Evolutionary conservation across 2,329 filamentous ascomycete species (phyloP).

Genomic region (Davidsoniella eucalypti): DNA sequence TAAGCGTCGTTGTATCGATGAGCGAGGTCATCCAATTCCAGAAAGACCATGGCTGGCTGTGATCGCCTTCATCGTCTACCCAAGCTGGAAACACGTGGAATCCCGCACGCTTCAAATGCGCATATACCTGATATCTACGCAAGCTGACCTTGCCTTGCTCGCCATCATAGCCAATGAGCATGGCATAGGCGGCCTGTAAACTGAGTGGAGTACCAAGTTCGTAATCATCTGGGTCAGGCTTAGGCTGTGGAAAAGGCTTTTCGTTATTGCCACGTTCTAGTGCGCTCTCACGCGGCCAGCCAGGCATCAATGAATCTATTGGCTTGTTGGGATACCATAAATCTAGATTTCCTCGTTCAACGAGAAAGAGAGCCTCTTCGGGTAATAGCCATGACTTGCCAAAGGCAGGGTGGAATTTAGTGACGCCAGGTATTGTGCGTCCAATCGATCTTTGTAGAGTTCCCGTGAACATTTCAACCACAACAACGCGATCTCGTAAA

Average conservation of each 20-base stretch:
- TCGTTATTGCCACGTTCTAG: conserved; percentile 16
- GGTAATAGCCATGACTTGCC: conserved; percentile 69
- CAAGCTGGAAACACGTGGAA: conserved; percentile 65
- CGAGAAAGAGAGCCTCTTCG: conserved; percentile 76
- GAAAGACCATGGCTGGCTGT: conserved; percentile 19
- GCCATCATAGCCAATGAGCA: conserved; percentile 57
- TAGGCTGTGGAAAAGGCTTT: conserved; percentile 14
- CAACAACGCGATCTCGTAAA: conserved; percentile 38
- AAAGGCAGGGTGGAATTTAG: conserved; percentile 33
- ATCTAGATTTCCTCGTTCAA: conserved; percentile 78
- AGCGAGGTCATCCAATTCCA: conserved; percentile 40
- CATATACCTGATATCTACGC: conserved; percentile 77
- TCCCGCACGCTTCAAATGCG: conserved; percentile 65
- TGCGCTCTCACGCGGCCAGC: conserved; percentile 12
- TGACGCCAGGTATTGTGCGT: conserved; percentile 38
- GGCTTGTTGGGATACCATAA: conserved; percentile 58
- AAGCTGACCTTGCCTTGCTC: conserved; percentile 45
- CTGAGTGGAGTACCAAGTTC: conserved; percentile 66
- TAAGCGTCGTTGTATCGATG: conserved; percentile 19
- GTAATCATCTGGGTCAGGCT: conserved; percentile 26
- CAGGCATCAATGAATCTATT: conserved; percentile 33
- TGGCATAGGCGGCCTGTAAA: conserved; percentile 75
- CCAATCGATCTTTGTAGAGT: conserved; percentile 65
- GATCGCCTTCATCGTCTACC: conserved; percentile 15
- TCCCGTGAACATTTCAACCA: conserved; percentile 55